Percentiles rank a stretch among this genome's conserved stretches.
These are phyloP conservation scores for Bondarzewia mesenterica DNA, from an alignment of 1,284 basidiomycete genomes.

Conservation along the genomic window DNA sequence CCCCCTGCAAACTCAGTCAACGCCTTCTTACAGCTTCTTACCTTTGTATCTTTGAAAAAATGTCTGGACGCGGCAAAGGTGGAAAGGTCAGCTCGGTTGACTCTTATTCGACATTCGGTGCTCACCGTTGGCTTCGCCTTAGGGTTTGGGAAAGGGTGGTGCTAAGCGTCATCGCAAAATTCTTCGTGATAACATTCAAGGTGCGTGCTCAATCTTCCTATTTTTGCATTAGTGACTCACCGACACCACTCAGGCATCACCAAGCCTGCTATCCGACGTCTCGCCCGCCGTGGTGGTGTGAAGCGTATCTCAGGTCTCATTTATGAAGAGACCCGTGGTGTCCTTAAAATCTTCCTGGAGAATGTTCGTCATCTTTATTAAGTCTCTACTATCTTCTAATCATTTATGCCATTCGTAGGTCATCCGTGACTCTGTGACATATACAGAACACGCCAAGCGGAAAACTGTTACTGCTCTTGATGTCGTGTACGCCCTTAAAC, in stretches of 20 bases:
- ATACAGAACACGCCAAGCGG: conserved; percentile 84
- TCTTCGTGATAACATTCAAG: conserved; percentile 66
- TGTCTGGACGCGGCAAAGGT: conserved; percentile 64
- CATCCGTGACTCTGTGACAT: conserved; percentile 80
- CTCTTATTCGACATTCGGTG: neutral
- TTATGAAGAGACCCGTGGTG: conserved; percentile 93
- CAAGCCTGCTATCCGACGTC: conserved; percentile 71
- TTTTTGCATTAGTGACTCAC: neutral
- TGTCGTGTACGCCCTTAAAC: conserved; percentile 79
- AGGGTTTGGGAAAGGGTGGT: conserved; percentile 41
- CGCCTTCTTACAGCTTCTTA: neutral
- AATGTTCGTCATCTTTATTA: conserved; percentile 37
- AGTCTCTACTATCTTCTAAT: neutral
- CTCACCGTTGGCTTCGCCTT: neutral
- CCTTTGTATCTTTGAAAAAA: conserved; percentile 21
- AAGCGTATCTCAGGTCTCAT: conserved; percentile 92
- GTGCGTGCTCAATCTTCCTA: conserved; percentile 18
- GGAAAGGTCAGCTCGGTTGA: conserved; percentile 31
- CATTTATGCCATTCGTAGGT: conserved; percentile 25
- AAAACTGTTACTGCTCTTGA: conserved; percentile 84
- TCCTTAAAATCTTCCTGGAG: conserved; percentile 89
- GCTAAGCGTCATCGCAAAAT: conserved; percentile 63
- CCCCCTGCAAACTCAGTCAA: conserved; percentile 8
- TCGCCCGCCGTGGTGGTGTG: conserved; percentile 92
- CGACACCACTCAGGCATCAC: conserved; percentile 34